Evolutionary conservation across 176 grass and related monocot genomes (phyloP).

Genomic region (Chloris gayana): DNA sequence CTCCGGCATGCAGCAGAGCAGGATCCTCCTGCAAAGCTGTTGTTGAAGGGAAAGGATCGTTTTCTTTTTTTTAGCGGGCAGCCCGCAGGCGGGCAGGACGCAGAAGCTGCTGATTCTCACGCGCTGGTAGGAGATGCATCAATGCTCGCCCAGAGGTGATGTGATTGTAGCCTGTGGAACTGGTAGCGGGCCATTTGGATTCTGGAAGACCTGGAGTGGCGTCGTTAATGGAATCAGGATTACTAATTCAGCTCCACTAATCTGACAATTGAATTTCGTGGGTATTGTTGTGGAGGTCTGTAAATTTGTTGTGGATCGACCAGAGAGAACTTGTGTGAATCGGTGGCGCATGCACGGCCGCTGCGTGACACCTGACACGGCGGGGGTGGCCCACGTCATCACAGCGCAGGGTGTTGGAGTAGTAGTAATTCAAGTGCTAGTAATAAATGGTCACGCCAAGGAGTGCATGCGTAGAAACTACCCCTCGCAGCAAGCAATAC

Average conservation of each 20-base stretch:
- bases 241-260: neutral
- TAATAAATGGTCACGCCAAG: too few relatives aligned
- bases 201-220: neutral
- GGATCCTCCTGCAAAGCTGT: neutral
- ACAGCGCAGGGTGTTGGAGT: neutral
- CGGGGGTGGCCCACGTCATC: too few relatives aligned
- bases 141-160: neutral
- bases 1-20: too few relatives aligned
- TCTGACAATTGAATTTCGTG: too few relatives aligned
- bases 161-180: neutral
- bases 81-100: neutral
- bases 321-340: neutral
- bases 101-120: neutral
- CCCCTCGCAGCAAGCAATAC: too few relatives aligned
- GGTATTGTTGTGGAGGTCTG: too few relatives aligned
- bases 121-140: neutral
- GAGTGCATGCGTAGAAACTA: too few relatives aligned
- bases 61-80: neutral
- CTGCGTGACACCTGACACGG: conserved; percentile 4
- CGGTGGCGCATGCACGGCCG: conserved; percentile 8
- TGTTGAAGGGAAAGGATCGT: too few relatives aligned
- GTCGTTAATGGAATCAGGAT: too few relatives aligned
- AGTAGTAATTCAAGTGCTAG: neutral
- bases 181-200: neutral
- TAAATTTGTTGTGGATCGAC: too few relatives aligned